phyloP scores from a whole-genome alignment of 2,329 filamentous ascomycete species.

The Paecilomyces variotii region DNA sequence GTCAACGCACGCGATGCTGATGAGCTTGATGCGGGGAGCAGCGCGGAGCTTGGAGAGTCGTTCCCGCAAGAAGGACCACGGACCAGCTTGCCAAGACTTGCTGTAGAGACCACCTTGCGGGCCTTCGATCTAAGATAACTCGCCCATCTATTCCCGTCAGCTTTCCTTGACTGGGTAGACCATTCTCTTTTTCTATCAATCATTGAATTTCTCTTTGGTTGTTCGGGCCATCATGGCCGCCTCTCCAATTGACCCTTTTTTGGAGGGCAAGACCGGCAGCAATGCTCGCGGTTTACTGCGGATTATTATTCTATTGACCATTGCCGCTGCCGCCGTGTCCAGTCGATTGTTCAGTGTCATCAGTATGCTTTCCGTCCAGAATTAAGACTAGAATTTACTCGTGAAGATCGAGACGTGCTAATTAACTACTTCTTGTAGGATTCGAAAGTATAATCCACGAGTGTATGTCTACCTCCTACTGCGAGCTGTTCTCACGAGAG shows the following conservation, averaged over 20 bases:
- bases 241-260: constrained; percentile 49
- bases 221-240: constrained; percentile 38
- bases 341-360: constrained; percentile 98
- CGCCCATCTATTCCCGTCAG: constrained; percentile 13
- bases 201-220: constrained; percentile 23
- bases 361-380: constrained; percentile 52
- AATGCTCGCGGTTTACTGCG: constrained; percentile 79
- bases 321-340: constrained; percentile 83
- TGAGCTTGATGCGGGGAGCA: constrained; percentile 18
- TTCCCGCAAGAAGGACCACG: constrained; percentile 10
- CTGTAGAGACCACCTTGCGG: constrained; percentile 37
- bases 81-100: constrained; percentile 23
- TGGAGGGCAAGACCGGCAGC: constrained; percentile 69
- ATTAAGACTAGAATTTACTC: constrained; percentile 2
- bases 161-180: constrained; percentile 10
- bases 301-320: constrained; percentile 81
- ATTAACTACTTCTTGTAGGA: constrained; percentile 42
- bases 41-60: constrained; percentile 18
- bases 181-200: constrained; percentile 17
- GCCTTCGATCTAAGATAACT: constrained; percentile 16
- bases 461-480: constrained; percentile 56
- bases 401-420: constrained; percentile 22
- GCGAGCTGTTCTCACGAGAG: constrained; percentile 6
- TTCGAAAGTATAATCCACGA: constrained; percentile 99
- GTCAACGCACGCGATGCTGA: neutral